Percentiles rank a stretch among this genome's conserved stretches.
Conservation (phyloP, 495 filamentous ascomycete species). For the Penicillium pulvis region DNA sequence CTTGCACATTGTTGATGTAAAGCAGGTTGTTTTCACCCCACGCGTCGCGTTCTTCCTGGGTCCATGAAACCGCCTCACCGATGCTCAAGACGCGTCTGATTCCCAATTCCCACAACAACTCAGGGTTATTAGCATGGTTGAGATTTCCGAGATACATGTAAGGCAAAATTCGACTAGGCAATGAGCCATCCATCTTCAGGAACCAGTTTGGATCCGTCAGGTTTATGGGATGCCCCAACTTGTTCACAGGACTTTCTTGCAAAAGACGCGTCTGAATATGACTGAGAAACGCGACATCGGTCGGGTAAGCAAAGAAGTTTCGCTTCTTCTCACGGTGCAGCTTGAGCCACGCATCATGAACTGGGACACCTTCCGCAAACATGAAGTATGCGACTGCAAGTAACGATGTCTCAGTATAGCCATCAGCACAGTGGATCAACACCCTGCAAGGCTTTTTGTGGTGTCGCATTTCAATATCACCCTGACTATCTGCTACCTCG, state of each 20-base stretch:
- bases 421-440: constrained; percentile 90
- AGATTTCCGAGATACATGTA: constrained; percentile 97
- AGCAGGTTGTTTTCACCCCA: constrained; percentile 78
- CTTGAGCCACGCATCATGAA: constrained; percentile 82
- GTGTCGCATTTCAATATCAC: constrained; percentile 55
- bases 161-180: constrained; percentile 85
- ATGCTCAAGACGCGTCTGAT: constrained; percentile 89
- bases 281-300: constrained; percentile 78
- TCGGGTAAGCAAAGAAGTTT: constrained; percentile 95
- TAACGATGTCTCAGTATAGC: constrained; percentile 92
- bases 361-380: constrained; percentile 79
- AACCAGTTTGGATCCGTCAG: constrained; percentile 74
- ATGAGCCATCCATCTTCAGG: constrained; percentile 79
- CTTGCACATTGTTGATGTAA: constrained; percentile 81
- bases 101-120: constrained; percentile 74
- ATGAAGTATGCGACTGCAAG: constrained; percentile 88
- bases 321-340: constrained; percentile 78
- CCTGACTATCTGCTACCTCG: constrained; percentile 54
- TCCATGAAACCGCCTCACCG: constrained; percentile 87
- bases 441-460: constrained; percentile 58
- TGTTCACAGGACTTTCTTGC: constrained; percentile 48
- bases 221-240: constrained; percentile 27
- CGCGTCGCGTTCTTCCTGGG: constrained; percentile 59
- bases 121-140: constrained; percentile 88
- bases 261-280: constrained; percentile 74